Conservation (phyloP, 2,329 filamentous ascomycete species). For the Hymenoscyphus fraxineus region DNA sequence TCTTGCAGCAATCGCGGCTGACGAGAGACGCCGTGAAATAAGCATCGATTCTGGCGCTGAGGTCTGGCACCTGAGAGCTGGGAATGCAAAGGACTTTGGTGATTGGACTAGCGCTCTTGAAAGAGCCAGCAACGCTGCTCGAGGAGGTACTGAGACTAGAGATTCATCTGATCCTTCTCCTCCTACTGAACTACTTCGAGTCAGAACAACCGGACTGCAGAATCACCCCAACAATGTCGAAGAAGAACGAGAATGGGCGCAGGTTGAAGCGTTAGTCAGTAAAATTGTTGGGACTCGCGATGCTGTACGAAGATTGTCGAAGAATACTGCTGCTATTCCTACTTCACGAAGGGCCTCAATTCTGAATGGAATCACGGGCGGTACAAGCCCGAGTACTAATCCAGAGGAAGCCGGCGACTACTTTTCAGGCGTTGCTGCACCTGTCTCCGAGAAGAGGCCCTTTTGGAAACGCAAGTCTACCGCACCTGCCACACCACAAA, state of each 20-base stretch:
- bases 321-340: conserved; percentile 63
- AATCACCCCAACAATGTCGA: conserved; percentile 36
- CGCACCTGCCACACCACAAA: conserved; percentile 28
- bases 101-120: conserved; percentile 86
- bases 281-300: conserved; percentile 84
- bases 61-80: conserved; percentile 88
- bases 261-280: conserved; percentile 80
- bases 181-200: conserved; percentile 31
- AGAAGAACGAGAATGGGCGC: conserved; percentile 81
- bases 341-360: conserved; percentile 19
- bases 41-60: conserved; percentile 96
- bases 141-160: conserved; percentile 37
- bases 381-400: conserved; percentile 30
- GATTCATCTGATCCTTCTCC: conserved; percentile 20
- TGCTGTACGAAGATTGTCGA: conserved; percentile 79
- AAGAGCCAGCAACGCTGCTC: conserved; percentile 66
- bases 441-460: conserved; percentile 55
- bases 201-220: conserved; percentile 33
- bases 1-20: conserved; percentile 83
- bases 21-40: conserved; percentile 84
- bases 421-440: conserved; percentile 45
- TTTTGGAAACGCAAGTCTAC: conserved; percentile 92
- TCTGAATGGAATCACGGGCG: conserved; percentile 29
- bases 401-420: conserved; percentile 49
- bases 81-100: conserved; percentile 77